Conservation (phyloP, 2,329 filamentous ascomycete genomes). For the Dissoconium aciculare region DNA sequence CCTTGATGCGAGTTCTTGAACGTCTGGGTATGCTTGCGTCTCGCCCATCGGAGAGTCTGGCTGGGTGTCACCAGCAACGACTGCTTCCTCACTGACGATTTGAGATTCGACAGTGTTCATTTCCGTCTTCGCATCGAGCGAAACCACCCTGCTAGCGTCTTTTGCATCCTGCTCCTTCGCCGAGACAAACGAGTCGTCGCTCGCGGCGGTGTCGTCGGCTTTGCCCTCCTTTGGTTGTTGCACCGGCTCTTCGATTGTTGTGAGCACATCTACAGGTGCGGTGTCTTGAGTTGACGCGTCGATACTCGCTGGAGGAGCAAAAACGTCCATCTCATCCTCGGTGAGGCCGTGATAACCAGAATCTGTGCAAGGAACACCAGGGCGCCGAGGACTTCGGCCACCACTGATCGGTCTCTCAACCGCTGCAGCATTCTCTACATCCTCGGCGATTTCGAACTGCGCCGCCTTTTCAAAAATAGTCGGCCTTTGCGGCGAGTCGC, state of each 20-base stretch:
- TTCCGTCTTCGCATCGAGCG: too few species aligned
- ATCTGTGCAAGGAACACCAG: constrained; percentile 33
- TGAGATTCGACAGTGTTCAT: too few species aligned
- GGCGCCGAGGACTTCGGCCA: constrained; percentile 21
- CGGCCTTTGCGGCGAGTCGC: constrained; percentile 41
- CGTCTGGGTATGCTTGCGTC: too few species aligned
- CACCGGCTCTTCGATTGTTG: constrained; percentile 17
- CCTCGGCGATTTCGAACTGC: constrained; percentile 45
- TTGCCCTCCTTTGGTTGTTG: constrained; percentile 14
- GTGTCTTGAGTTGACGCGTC: constrained; percentile 8
- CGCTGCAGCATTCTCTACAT: constrained; percentile 22
- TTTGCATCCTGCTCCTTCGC: constrained; percentile 35
- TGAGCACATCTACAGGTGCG: constrained; percentile 11
- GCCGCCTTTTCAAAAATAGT: constrained; percentile 39
- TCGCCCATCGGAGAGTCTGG: too few species aligned
- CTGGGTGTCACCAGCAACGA: too few species aligned
- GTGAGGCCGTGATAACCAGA: constrained; percentile 59
- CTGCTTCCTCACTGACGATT: too few species aligned
- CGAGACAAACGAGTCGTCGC: constrained; percentile 34
- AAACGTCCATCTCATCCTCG: constrained; percentile 36
- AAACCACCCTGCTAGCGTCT: too few species aligned
- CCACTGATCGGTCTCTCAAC: constrained; percentile 14
- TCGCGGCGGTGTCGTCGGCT: constrained; percentile 16
- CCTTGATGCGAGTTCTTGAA: too few species aligned
- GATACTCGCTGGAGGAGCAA: constrained; percentile 12